Base-by-base conservation (phyloP, 306 rosid species). In the Ormosia emarginata region DNA sequence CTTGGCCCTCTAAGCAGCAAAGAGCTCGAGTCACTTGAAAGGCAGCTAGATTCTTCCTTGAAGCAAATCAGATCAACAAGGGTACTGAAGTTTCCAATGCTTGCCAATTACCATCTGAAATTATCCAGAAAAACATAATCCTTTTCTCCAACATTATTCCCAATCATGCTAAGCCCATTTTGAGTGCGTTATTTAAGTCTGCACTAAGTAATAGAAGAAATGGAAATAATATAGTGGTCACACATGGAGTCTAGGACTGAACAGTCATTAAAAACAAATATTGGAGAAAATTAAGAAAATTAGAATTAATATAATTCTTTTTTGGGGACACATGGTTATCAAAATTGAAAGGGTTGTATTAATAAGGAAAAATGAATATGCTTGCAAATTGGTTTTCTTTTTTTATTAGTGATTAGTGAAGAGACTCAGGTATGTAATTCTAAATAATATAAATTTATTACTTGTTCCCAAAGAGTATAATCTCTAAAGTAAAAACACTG, bases 1-100 rank as follows among this genome's bases (percentile, higher is more conserved):
- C 98, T 95, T 79, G 98, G 97, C 34, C 91, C 93, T 64, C 84
- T 95, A 66, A 90, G 59, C 88, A 93, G 96, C 89, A 95, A 90
- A 85, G 98, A 95, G 67, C 98, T 95, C 1, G 99, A 95, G 76
- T 88, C 94, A 5, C 99, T 95, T 81, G 99, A 95, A 84, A 95
- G 93, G 85, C 98, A 95, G 87, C 91, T 95, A 55, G 99, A 93
- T 79, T 85, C 92, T 67, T 93, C 99, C 70, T 87, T 95, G 85
- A 92, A 92, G 87, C 99, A 89, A 82, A 93, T 95, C 55, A 89
- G 99, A 92, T 92, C 98, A 30, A 92, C 92, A 67, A 85, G 99
- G 99, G 98, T 93, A 91, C 49, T 24, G 4, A 13, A 39, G 1
- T 76, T 75, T 79, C 44, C 4, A 36, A 41, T 12, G n/a, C 41